These are phyloP conservation scores for Colletotrichum somersetense DNA, from an alignment of 2,329 filamentous ascomycete species.

Conservation along the genomic window DNA sequence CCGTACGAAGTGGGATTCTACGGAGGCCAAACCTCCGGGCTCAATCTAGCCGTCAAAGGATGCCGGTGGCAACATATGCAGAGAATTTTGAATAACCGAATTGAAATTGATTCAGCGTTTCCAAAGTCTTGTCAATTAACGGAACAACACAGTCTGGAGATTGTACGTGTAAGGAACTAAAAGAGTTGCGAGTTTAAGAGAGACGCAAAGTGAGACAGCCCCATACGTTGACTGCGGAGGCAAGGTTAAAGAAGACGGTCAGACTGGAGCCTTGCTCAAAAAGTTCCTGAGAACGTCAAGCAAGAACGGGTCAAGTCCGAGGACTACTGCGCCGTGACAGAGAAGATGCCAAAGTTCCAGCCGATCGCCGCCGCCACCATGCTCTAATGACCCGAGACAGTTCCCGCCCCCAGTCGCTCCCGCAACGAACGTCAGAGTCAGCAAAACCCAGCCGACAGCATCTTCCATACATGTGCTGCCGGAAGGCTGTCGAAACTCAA, in stretches of 20 bases:
- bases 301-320: conserved; percentile 35
- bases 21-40: conserved; percentile 33
- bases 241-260: not conserved
- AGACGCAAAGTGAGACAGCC: not conserved
- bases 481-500: conserved; percentile 55
- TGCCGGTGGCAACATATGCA: not conserved
- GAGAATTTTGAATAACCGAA: not conserved
- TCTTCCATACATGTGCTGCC: conserved; percentile 50
- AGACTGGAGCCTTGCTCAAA: conserved; percentile 5
- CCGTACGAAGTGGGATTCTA: not conserved
- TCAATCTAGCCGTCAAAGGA: conserved; percentile 15
- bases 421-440: conserved; percentile 51
- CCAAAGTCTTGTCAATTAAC: too few species aligned
- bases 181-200: not conserved
- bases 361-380: conserved; percentile 21
- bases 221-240: not conserved
- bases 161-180: not conserved
- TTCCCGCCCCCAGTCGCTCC: conserved; percentile 45
- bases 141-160: not conserved
- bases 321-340: conserved; percentile 28
- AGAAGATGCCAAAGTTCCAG: conserved; percentile 38
- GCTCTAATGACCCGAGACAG: conserved; percentile 22
- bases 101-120: not conserved
- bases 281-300: conserved; percentile 30
- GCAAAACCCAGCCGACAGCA: conserved; percentile 49